These are phyloP conservation scores for Dipodascopsis uninucleata DNA, from an alignment of 805 yeast genomes.

Conservation along the genomic window DNA sequence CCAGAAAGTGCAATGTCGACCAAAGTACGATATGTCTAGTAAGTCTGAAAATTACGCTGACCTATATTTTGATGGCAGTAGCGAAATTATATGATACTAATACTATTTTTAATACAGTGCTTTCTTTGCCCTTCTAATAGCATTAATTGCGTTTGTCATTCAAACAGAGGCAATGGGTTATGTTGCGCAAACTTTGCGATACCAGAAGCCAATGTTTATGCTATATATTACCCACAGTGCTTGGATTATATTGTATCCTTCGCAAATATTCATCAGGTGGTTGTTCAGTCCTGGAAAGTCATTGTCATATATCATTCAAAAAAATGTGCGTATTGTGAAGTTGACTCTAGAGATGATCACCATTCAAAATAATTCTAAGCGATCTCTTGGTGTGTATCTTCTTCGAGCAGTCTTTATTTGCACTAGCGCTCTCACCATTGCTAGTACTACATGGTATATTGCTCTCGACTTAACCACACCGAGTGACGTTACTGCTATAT, in stretches of 20 bases:
- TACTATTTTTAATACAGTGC: conserved; percentile 33
- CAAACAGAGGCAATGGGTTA: conserved; percentile 81
- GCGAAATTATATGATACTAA: not conserved
- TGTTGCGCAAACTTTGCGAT: conserved; percentile 53
- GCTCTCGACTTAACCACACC: conserved; percentile 79
- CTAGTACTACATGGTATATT: conserved; percentile 82
- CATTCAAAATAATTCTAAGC: conserved; percentile 12
- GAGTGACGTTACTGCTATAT: conserved; percentile 83
- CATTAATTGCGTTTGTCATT: conserved; percentile 59
- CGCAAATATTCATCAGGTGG: conserved; percentile 54
- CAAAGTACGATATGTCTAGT: conserved; percentile 25
- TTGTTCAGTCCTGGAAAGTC: conserved; percentile 31
- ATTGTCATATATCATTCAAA: conserved; percentile 23
- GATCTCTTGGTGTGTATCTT: conserved; percentile 49
- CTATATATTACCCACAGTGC: conserved; percentile 68
- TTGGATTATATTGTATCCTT: conserved; percentile 72
- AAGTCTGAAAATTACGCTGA: not conserved
- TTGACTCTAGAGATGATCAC: conserved; percentile 31
- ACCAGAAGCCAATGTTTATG: conserved; percentile 65
- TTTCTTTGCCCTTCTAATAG: conserved; percentile 44
- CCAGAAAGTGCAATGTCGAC: conserved; percentile 12
- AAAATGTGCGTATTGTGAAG: conserved; percentile 22
- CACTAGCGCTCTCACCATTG: conserved; percentile 59
- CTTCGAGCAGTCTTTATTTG: conserved; percentile 44
- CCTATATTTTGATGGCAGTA: no score